These are phyloP conservation scores for Lyophyllum atratum DNA, from an alignment of 768 basidiomycete species.

Conservation along the genomic window DNA sequence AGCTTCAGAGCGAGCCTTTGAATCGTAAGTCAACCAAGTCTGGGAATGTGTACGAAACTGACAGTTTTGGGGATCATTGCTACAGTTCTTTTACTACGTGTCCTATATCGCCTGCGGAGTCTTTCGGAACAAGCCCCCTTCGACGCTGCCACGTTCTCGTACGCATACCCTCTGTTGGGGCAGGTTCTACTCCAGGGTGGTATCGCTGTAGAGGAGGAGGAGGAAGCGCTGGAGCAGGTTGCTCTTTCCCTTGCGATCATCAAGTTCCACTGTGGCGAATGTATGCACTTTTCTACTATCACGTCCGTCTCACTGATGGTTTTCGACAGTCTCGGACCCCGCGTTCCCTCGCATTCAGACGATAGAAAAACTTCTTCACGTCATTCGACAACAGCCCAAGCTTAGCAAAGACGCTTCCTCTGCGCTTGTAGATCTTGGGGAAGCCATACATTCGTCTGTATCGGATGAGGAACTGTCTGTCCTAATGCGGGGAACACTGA, in stretches of 20 bases:
- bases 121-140: constrained; percentile 82
- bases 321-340: constrained; percentile 57
- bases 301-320: background rate
- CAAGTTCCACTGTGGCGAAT: constrained; percentile 72
- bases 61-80: background rate
- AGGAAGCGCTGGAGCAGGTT: constrained; percentile 78
- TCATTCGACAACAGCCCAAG: constrained; percentile 76
- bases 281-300: constrained; percentile 41
- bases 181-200: constrained; percentile 73
- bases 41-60: background rate
- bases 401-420: constrained; percentile 84
- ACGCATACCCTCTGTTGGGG: constrained; percentile 73
- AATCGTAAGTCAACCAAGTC: constrained; percentile 43
- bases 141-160: constrained; percentile 84
- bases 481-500: constrained; percentile 72
- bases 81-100: constrained; percentile 76
- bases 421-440: constrained; percentile 77
- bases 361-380: constrained; percentile 67
- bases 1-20: constrained; percentile 71
- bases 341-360: constrained; percentile 76
- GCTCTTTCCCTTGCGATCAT: constrained; percentile 71
- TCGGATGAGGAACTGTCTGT: constrained; percentile 61
- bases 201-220: constrained; percentile 62
- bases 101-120: constrained; percentile 81
- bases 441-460: constrained; percentile 71